These are phyloP conservation scores for Suhomyces prunicola DNA, from an alignment of 805 yeast genomes.

Conservation along the genomic window DNA sequence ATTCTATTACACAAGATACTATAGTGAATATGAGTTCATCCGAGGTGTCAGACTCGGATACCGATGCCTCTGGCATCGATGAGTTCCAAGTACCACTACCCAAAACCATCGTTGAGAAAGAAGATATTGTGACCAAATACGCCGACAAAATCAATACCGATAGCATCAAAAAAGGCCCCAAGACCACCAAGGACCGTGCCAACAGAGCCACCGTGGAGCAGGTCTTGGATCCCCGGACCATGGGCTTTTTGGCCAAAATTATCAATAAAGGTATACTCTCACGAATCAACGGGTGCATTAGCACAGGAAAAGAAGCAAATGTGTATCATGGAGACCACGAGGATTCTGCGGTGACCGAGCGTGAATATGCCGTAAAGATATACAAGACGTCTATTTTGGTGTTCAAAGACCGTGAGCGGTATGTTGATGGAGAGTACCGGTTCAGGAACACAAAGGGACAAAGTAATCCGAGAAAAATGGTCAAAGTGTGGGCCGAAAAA, in stretches of 20 bases:
- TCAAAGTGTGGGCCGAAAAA: slow-evolving; percentile 97
- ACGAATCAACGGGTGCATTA: slow-evolving; percentile 86
- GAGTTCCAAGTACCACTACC: neutral
- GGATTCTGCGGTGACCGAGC: slow-evolving; percentile 28
- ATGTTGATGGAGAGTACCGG: slow-evolving; percentile 93
- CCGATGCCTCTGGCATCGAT: neutral
- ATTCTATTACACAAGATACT: too few relatives aligned
- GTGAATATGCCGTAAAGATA: slow-evolving; percentile 84
- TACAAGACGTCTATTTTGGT: slow-evolving; percentile 95
- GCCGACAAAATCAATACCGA: slow-evolving; percentile 65
- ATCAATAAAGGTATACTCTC: slow-evolving; percentile 81
- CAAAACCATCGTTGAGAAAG: slow-evolving; percentile 35
- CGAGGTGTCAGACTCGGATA: neutral
- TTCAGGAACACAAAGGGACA: slow-evolving; percentile 81
- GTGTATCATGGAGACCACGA: slow-evolving; percentile 79
- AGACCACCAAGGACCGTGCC: slow-evolving; percentile 73
- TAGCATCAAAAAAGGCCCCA: slow-evolving; percentile 54
- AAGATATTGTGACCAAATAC: slow-evolving; percentile 56
- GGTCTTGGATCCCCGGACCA: slow-evolving; percentile 92
- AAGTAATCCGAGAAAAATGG: slow-evolving; percentile 96
- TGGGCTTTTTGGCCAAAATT: slow-evolving; percentile 75
- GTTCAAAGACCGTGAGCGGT: slow-evolving; percentile 94
- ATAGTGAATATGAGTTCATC: neutral
- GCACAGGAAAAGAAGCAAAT: slow-evolving; percentile 99
- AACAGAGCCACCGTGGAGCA: slow-evolving; percentile 97